Base-by-base conservation (phyloP, 441 rosid genomes). In the Aleurites moluccanus region DNA sequence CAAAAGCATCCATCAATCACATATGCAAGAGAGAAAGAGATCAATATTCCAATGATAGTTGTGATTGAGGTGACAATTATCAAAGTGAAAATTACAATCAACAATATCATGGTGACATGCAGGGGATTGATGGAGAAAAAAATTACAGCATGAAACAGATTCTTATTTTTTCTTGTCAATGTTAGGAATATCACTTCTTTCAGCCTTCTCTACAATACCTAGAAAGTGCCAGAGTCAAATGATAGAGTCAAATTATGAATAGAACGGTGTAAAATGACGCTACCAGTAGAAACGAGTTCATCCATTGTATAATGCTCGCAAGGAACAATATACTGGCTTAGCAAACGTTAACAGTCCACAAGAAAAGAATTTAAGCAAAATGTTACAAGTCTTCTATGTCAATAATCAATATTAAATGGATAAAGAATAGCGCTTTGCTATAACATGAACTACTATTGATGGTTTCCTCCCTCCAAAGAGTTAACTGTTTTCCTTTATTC, bases 161-260 rank as follows among this genome's bases (percentile, higher is more conserved):
- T 56, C 76, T 83, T 84, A 94, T 97, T 94, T 94, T 78, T 89
- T 94, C 93, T 91, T 94, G 80, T 92, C 98, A 63, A 94, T 90
- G 83, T 75, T 79, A 2, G 92, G 94, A 66, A 91, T 85, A 78
- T 89, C 93, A 76, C 96, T 91, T 83, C 86, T 83, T 81, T 86
- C 89, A 4, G 88, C 89, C 83, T 87, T 91, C 82, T 89, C 97
- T 78, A 89, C 94, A 65, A 89, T 68, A 91, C 95, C 95, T 88
- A 40, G 52, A 33, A 62, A 28, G 63, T 25, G 70, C 16, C 64
- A 16, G 15, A 52, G 63, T 23, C 33, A 33, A 47, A 25, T 10
- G 10, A 35, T 35, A 28, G 15, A 77, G 38, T 20, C 20, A 53
- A 64, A 66, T 25, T 30, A 59, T 47, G 40, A 44, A 11, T 63